Evolutionary conservation across 2,329 filamentous ascomycete genomes (phyloP), one percentile per base, ranked within the genome.

Genomic region (Ceratocystiopsis brevicomis): DNA sequence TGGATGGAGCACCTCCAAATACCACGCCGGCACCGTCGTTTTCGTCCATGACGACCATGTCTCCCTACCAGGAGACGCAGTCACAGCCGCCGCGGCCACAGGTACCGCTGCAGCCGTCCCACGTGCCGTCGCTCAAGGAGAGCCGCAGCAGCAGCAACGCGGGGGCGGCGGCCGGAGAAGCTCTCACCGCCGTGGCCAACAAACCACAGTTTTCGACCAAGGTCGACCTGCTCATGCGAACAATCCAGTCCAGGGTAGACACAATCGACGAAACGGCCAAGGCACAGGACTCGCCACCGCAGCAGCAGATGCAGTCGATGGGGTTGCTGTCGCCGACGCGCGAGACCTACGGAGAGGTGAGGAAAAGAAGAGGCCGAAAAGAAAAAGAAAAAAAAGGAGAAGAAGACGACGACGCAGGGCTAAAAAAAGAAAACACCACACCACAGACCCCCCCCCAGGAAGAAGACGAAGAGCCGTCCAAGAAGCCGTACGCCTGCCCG

Each of bases 181-280:
- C n/a, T n/a, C n/a, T n/a, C n/a, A n/a, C 25, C 6, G 25, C 10
- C 25, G 25, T 9, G 5, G 63, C 15, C 61, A 63, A 48, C 62
- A 40, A 54, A 59, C 41, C 59, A 36, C 68, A 72, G 47, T 88
- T 87, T 56, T 70, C 73, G n/a, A 94, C 86, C 0, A 75, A 84
- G 46, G 77, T 95, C 35, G 87, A 95, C 56, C 78, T 76, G 37
- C 63, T 96, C 37, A 93, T 95, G 85, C 85, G 80, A 59, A 75
- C 80, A 1, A 88, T 95, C 39, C 86, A 94, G 57, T 65, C 73
- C 38, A 81, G 80, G 53, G 60, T 67, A 18, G 62, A 66, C 14
- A 57, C 58, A 16, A 55, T 62, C 10, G 51, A 56, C 3, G 44
- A 47, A 2, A 44, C 51, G 9, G 51, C 10, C 34, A 53, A 30